Evolutionary conservation across 2,329 filamentous ascomycete genomes (phyloP), one percentile per base, ranked within the genome.

Genomic region (Sphaerostilbella broomeana): DNA sequence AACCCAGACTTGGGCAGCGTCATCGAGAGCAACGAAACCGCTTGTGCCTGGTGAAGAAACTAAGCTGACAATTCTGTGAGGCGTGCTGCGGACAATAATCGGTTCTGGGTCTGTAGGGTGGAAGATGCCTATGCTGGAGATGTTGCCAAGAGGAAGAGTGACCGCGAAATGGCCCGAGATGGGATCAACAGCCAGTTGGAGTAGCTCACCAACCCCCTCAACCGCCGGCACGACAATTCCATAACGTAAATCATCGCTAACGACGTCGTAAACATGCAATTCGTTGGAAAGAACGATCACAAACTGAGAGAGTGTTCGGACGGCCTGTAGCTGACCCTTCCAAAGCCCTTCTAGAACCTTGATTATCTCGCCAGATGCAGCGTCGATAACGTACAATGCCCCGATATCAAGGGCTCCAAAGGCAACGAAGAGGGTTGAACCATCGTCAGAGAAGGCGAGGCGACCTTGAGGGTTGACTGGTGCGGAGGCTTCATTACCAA

Each of bases 261-360:
- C 85, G 9, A 94, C 73, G 58, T 98, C 85, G 69, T 87, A 95
- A 24, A 95, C 81, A 27, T 78, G 71, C 7, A 95, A 70, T 19
- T 78, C 74, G 29, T 82, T 72, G 0, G 86, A 86, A 1, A 95
- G 66, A 31, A 85, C 73, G 42, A 97, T 69, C 13, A 98, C 65
- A 54, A 83, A 81, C 17, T 81, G 79, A 2, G 79, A 81, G 3
- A 92, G 63, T 38, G 94, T 81, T 5, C 72, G 77, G 20, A 94
- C 62, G n/a, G 75, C 77, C 42, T 79, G 74, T 6, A 88, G 68
- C 13, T 73, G 70, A 5, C 79, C 77, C 36, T 72, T 71, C 62
- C 83, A 81, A 29, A 90, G 64, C 3, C 79, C 79, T 5, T 81
- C 74, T 13, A 88, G 73, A 1, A 77, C 79, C 47, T 78, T 75